Evolutionary conservation across 1,284 basidiomycete genomes (phyloP).

Genomic region (Tilletia setariae): DNA sequence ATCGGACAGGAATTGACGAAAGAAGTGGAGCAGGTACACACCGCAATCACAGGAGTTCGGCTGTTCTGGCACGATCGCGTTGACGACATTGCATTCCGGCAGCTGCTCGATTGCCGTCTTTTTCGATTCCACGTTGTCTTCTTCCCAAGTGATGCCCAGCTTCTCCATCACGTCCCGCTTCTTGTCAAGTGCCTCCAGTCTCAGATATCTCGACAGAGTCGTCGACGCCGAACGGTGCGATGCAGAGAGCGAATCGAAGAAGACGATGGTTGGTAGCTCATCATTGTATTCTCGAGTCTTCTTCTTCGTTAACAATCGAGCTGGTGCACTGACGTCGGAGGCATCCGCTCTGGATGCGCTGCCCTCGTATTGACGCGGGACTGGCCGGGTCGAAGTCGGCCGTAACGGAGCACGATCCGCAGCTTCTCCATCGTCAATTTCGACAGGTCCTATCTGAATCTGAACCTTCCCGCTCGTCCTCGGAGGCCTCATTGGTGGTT

Average conservation of each 20-base stretch:
- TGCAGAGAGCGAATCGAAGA: slow-evolving; percentile 75
- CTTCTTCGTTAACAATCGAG: neutral
- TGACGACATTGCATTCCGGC: slow-evolving; percentile 26
- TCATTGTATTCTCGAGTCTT: slow-evolving; percentile 17
- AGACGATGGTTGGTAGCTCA: slow-evolving; percentile 29
- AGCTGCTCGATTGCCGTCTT: slow-evolving; percentile 21
- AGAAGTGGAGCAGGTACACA: slow-evolving; percentile 48
- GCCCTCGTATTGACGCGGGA: no score
- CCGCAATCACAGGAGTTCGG: slow-evolving; percentile 84
- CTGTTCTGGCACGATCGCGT: slow-evolving; percentile 62
- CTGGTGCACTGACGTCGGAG: slow-evolving; percentile 14
- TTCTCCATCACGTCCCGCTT: slow-evolving; percentile 54
- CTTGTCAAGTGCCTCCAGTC: slow-evolving; percentile 77
- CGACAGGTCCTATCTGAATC: neutral
- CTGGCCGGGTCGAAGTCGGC: no score
- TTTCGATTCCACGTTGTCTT: neutral
- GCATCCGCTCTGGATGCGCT: slow-evolving; percentile 17
- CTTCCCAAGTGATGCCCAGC: neutral
- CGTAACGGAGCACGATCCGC: no score
- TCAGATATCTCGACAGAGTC: slow-evolving; percentile 68
- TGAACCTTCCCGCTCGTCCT: no score
- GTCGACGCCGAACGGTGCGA: slow-evolving; percentile 67
- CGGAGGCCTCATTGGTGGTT: neutral
- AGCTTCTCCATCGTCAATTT: neutral
- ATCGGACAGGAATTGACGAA: slow-evolving; percentile 47